phyloP scores from a whole-genome alignment of 371 early-diverging fungal genomes.

The Amoeboradix gromovi region DNA sequence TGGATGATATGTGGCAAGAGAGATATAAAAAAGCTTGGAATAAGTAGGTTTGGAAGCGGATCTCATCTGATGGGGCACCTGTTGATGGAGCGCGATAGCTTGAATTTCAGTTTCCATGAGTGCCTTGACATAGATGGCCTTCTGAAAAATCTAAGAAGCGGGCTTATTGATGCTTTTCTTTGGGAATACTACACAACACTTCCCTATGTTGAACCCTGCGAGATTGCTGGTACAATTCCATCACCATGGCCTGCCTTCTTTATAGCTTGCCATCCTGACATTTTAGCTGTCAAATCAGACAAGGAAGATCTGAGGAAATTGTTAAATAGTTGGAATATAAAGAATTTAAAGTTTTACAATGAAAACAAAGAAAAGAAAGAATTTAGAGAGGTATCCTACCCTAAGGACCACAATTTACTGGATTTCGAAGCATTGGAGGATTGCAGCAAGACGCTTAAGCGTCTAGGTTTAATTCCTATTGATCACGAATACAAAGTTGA shows the following conservation, averaged over 20 bases:
- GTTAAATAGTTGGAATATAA: too few relatives aligned
- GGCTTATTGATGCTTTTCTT: constrained; percentile 36
- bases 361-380: too few relatives aligned
- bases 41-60: constrained; percentile 46
- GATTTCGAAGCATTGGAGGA: too few relatives aligned
- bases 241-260: constrained; percentile 70
- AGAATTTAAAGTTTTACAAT: too few relatives aligned
- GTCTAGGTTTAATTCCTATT: too few relatives aligned
- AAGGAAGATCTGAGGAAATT: too few relatives aligned
- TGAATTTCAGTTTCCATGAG: constrained; percentile 24
- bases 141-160: constrained; percentile 32
- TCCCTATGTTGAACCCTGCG: constrained; percentile 36
- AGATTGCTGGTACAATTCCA: constrained; percentile 35
- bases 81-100: constrained; percentile 18
- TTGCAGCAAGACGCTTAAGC: too few relatives aligned
- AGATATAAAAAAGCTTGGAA: too few relatives aligned
- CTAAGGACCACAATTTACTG: too few relatives aligned
- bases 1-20: too few relatives aligned
- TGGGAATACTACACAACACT: constrained; percentile 66
- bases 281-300: constrained; percentile 10
- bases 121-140: constrained; percentile 37
- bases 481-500: too few relatives aligned
- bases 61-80: constrained; percentile 56
- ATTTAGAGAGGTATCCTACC: too few relatives aligned
- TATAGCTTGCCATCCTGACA: constrained; percentile 30